These are phyloP conservation scores for Ogataea methylovora DNA, from an alignment of 805 yeast genomes.

Conservation along the genomic window DNA sequence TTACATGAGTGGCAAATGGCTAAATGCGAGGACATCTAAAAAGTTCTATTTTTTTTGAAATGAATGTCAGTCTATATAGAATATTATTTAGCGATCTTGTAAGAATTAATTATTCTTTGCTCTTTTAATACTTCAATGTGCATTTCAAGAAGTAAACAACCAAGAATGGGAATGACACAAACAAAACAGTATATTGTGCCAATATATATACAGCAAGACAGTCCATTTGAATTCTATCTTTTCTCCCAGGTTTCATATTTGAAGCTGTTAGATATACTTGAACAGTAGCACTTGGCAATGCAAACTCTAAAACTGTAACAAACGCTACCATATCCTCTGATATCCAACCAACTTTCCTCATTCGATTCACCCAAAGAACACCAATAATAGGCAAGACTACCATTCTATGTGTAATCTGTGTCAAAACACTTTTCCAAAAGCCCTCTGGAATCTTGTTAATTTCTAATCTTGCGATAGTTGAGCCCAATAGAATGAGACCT, in stretches of 20 bases:
- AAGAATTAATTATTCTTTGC: no score
- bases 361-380: constrained; percentile 38
- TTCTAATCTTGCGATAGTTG: constrained; percentile 44
- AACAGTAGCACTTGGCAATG: constrained; percentile 51
- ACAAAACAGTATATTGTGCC: constrained; percentile 38
- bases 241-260: constrained; percentile 42
- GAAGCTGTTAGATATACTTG: constrained; percentile 54
- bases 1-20: no score
- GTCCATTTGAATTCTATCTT: constrained; percentile 39
- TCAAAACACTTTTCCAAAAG: constrained; percentile 48
- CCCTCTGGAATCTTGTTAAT: constrained; percentile 39
- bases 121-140: no score
- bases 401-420: constrained; percentile 33
- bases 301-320: constrained; percentile 39
- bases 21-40: no score
- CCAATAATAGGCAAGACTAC: constrained; percentile 47
- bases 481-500: constrained; percentile 46
- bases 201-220: constrained; percentile 46
- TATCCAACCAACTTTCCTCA: constrained; percentile 44
- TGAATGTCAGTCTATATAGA: no score
- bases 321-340: constrained; percentile 31
- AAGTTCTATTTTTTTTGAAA: no score
- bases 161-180: constrained; percentile 42
- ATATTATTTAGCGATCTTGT: no score
- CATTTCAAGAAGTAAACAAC: constrained; percentile 35